These are phyloP conservation scores for Botryotinia convoluta DNA, from an alignment of 2,329 filamentous ascomycete species.

Conservation along the genomic window DNA sequence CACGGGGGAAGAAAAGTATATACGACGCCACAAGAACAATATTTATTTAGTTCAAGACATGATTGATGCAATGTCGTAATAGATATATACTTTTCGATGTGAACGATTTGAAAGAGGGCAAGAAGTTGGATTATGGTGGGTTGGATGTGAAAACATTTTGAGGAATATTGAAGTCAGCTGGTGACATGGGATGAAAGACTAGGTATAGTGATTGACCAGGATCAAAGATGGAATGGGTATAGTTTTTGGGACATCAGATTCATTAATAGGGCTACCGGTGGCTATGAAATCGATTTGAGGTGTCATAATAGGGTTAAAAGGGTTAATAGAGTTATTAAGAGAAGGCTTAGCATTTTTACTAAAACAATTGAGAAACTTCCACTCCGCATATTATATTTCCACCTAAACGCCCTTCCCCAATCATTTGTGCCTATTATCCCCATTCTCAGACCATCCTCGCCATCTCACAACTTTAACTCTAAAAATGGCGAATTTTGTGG, in stretches of 20 bases:
- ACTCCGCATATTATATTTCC: not conserved
- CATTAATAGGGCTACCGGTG: not conserved
- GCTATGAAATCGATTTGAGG: not conserved
- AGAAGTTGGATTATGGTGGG: not conserved
- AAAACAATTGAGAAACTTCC: not conserved
- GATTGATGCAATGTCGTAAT: slow-evolving; percentile 8
- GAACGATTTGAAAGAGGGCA: not conserved
- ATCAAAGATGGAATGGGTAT: not conserved
- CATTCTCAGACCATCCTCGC: not conserved
- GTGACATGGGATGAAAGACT: not conserved
- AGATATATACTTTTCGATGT: not conserved
- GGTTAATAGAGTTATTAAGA: not conserved
- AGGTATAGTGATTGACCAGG: not conserved
- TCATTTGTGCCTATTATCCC: not conserved
- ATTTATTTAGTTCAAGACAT: slow-evolving; percentile 13
- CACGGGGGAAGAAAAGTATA: slow-evolving; percentile 25
- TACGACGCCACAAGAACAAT: slow-evolving; percentile 24
- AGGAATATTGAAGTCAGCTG: slow-evolving; percentile 3
- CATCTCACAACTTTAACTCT: not conserved
- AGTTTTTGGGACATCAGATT: not conserved
- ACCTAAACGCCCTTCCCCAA: not conserved
- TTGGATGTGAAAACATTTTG: slow-evolving; percentile 10
- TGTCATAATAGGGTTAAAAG: not conserved
- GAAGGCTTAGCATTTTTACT: slow-evolving; percentile 1
- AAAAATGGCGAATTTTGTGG: slow-evolving; percentile 6